Conservation (phyloP, 352 stramenopile species). For the Albugo candida region DNA sequence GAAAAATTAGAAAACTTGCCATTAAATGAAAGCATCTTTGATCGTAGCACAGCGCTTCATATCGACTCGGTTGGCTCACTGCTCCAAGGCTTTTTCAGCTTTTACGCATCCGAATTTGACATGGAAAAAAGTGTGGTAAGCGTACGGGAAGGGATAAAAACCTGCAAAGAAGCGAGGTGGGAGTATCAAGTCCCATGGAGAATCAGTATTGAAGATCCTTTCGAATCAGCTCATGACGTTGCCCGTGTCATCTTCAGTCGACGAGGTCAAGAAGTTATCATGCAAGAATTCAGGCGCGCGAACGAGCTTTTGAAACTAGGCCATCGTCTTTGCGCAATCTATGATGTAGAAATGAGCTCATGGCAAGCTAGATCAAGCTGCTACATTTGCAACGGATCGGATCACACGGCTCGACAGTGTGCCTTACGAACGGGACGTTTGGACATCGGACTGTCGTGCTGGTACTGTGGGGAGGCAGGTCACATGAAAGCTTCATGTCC, state of each 20-base stretch:
- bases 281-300: conserved; percentile 35
- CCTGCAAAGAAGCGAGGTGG: conserved; percentile 58
- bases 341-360: conserved; percentile 18
- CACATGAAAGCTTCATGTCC: conserved; percentile 61
- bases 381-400: conserved; percentile 35
- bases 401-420: conserved; percentile 40
- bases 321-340: conserved; percentile 33
- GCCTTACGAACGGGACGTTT: conserved; percentile 11
- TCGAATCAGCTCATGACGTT: conserved; percentile 65
- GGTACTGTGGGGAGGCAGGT: conserved; percentile 52
- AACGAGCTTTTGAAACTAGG: conserved; percentile 23
- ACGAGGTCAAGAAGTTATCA: conserved; percentile 39
- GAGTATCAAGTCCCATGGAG: conserved; percentile 43
- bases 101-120: conserved; percentile 92
- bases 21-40: no score
- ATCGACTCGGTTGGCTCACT: conserved; percentile 80
- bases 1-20: no score
- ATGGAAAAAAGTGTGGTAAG: conserved; percentile 87
- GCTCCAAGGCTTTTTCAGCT: conserved; percentile 92
- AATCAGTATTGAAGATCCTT: conserved; percentile 74
- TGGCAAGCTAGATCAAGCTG: conserved; percentile 31
- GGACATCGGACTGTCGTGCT: conserved; percentile 22
- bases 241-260: conserved; percentile 56
- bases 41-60: conserved; percentile 6
- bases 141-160: conserved; percentile 47